These are phyloP conservation scores for Elsinoe ampelina DNA, from an alignment of 2,329 filamentous ascomycete genomes.

Conservation along the genomic window DNA sequence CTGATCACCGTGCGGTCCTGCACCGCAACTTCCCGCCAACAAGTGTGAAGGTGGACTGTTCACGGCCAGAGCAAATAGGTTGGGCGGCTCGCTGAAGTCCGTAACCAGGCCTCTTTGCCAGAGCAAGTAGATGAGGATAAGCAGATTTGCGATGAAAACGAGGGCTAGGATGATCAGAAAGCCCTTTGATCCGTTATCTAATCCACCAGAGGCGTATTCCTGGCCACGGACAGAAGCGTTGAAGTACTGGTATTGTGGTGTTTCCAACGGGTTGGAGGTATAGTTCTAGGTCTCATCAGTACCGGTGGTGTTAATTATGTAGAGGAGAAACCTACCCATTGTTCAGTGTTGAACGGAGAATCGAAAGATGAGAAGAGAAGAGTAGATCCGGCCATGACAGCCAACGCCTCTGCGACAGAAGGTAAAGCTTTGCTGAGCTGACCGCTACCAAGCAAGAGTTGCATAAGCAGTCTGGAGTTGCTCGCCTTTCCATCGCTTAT, in stretches of 20 bases:
- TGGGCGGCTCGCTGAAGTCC: conserved; percentile 70
- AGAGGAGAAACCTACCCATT: conserved; percentile 21
- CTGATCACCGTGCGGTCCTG: conserved; percentile 44
- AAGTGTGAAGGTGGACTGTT: conserved; percentile 49
- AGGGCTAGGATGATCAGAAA: conserved; percentile 59
- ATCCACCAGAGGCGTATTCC: conserved; percentile 60
- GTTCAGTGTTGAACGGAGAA: conserved; percentile 48
- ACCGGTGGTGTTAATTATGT: background rate
- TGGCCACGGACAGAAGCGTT: conserved; percentile 54
- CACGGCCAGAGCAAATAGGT: conserved; percentile 62
- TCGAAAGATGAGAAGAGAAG: conserved; percentile 51
- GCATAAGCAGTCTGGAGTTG: conserved; percentile 36
- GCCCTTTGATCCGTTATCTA: conserved; percentile 48
- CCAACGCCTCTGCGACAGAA: conserved; percentile 63
- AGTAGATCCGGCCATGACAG: conserved; percentile 59
- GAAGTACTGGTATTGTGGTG: conserved; percentile 50
- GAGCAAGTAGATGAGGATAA: conserved; percentile 56
- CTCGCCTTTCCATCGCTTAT: conserved; percentile 35
- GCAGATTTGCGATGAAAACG: conserved; percentile 58
- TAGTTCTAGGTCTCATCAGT: conserved; percentile 11
- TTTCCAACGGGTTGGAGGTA: conserved; percentile 27
- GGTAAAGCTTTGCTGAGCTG: conserved; percentile 47
- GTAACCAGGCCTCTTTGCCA: conserved; percentile 55
- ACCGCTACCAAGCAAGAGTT: conserved; percentile 31
- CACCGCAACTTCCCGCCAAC: conserved; percentile 48